Evolutionary conservation across 2,329 filamentous ascomycete species (phyloP).

Genomic region (Ceratocystis albifundus): DNA sequence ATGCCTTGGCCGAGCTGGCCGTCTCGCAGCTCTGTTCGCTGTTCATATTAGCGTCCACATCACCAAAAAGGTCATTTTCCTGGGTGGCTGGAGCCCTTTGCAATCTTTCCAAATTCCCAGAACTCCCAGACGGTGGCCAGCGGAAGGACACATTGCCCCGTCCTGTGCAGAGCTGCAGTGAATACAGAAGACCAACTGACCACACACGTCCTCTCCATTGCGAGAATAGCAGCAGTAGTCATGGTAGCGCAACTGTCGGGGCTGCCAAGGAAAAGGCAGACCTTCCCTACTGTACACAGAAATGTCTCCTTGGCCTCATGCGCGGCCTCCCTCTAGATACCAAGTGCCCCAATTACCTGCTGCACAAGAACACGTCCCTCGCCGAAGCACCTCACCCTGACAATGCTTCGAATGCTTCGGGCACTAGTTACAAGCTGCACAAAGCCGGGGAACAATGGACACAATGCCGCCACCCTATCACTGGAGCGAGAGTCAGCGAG

Average conservation of each 20-base stretch:
- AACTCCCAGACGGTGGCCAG: neutral
- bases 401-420: neutral
- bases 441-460: no score
- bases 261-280: neutral
- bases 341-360: neutral
- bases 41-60: neutral
- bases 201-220: neutral
- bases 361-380: neutral
- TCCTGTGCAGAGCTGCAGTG: no score
- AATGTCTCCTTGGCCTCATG: neutral
- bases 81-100: neutral
- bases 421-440: neutral
- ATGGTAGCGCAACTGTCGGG: neutral
- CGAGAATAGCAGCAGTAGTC: neutral
- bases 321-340: neutral
- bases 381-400: neutral
- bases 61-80: neutral
- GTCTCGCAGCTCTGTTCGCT: neutral
- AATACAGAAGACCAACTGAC: no score
- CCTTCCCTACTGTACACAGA: neutral
- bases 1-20: neutral
- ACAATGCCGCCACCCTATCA: neutral
- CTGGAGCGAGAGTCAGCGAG: neutral
- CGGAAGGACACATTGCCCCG: neutral
- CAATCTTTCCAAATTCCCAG: neutral